Conservation (phyloP, 2,329 filamentous ascomycete species). For the Pseudomassariella vexata region DNA sequence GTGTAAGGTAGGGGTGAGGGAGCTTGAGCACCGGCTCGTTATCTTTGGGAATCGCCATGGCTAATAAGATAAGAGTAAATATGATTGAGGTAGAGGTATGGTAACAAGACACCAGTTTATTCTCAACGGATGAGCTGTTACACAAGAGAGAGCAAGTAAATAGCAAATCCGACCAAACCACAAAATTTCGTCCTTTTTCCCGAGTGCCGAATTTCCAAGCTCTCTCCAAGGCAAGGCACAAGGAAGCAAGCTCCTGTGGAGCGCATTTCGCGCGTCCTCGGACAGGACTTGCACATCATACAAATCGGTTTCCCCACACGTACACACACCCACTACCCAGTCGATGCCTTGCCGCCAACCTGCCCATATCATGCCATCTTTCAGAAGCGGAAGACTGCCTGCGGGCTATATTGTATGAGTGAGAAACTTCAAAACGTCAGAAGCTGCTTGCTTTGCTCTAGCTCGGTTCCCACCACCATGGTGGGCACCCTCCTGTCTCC, state of each 20-base stretch:
- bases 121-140: background rate
- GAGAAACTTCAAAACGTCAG: too few relatives aligned
- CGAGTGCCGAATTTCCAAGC: too few relatives aligned
- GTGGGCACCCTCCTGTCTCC: too few relatives aligned
- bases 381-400: too few relatives aligned
- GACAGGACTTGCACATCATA: background rate
- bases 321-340: background rate
- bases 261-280: slow-evolving; percentile 1
- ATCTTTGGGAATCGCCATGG: slow-evolving; percentile 17
- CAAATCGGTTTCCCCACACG: background rate
- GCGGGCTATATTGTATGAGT: too few relatives aligned
- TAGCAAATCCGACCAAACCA: background rate
- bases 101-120: background rate
- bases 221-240: too few relatives aligned
- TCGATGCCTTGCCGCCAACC: too few relatives aligned
- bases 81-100: too few relatives aligned
- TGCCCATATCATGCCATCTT: too few relatives aligned
- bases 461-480: too few relatives aligned
- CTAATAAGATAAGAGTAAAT: background rate
- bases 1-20: slow-evolving; percentile 42
- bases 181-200: background rate
- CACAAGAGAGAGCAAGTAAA: background rate
- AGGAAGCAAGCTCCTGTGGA: slow-evolving; percentile 5
- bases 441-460: too few relatives aligned
- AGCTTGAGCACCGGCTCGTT: slow-evolving; percentile 39